Conservation (phyloP, 164 flowering plant species). For the Tinospora cordifolia region DNA sequence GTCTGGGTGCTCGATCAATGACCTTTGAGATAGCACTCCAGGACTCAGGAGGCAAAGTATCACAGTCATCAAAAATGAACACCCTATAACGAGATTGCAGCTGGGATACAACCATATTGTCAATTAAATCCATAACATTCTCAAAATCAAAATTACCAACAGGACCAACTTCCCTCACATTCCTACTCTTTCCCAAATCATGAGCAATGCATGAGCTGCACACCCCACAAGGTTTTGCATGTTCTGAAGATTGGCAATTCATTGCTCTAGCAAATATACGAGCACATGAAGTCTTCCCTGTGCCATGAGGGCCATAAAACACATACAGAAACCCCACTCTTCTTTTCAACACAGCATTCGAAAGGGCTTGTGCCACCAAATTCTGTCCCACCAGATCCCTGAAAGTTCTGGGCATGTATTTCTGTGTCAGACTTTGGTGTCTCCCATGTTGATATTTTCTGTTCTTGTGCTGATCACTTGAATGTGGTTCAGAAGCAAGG, state of each 20-base stretch:
- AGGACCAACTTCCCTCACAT: slow-evolving; percentile 78
- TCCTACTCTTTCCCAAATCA: slow-evolving; percentile 60
- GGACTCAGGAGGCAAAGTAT: slow-evolving; percentile 67
- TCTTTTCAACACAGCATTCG: slow-evolving; percentile 68
- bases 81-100: slow-evolving; percentile 56
- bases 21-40: slow-evolving; percentile 95
- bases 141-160: slow-evolving; percentile 69
- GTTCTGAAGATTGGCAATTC: slow-evolving; percentile 70
- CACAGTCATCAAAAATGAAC: slow-evolving; percentile 90
- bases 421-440: slow-evolving; percentile 78
- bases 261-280: slow-evolving; percentile 86
- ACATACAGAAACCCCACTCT: slow-evolving; percentile 79
- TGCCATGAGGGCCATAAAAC: slow-evolving; percentile 95
- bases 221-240: slow-evolving; percentile 77
- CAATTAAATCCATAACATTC: slow-evolving; percentile 63
- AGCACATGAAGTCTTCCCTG: slow-evolving; percentile 95
- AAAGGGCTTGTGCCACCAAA: slow-evolving; percentile 85
- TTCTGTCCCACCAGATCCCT: slow-evolving; percentile 86
- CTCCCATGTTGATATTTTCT: slow-evolving; percentile 33
- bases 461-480: slow-evolving; percentile 32
- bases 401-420: slow-evolving; percentile 86
- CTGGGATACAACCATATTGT: slow-evolving; percentile 47
- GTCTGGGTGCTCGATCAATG: slow-evolving; percentile 86
- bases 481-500: slow-evolving; percentile 70
- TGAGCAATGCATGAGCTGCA: slow-evolving; percentile 79